A percentile compares a stretch with the other conserved stretches of the same genome.
These are phyloP conservation scores for Colletotrichum horii DNA, from an alignment of 2,329 filamentous ascomycete genomes.

Conservation along the genomic window DNA sequence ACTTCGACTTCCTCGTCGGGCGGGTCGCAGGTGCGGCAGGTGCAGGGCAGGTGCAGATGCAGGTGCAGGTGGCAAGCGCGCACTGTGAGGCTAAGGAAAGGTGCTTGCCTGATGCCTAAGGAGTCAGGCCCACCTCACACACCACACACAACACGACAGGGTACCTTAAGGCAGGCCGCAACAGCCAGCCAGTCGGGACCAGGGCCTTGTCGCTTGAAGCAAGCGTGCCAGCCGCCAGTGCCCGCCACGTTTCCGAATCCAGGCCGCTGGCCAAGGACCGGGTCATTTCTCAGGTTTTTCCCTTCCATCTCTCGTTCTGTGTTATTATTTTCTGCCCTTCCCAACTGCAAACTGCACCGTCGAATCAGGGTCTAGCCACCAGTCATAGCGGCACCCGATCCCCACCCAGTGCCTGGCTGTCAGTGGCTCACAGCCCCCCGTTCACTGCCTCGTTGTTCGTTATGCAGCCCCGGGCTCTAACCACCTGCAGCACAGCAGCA, in stretches of 20 bases:
- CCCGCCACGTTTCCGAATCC: slow-evolving; percentile 20
- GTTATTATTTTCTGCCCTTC: background rate
- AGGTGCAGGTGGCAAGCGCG: background rate
- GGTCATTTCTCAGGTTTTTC: slow-evolving; percentile 10
- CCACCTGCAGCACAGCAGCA: slow-evolving; percentile 5
- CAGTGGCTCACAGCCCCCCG: slow-evolving; percentile 3
- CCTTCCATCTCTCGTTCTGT: background rate
- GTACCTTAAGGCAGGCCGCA: background rate
- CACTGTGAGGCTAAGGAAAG: slow-evolving; percentile 12
- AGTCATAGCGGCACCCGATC: slow-evolving; percentile 5
- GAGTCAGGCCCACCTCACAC: background rate
- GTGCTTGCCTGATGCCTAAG: slow-evolving; percentile 6
- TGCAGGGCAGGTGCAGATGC: background rate
- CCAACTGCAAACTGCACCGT: background rate
- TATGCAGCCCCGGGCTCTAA: slow-evolving; percentile 20
- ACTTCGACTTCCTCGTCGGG: background rate
- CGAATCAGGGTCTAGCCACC: background rate
- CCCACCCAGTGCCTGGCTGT: slow-evolving; percentile 10
- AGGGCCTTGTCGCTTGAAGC: slow-evolving; percentile 7
- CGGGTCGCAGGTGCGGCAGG: background rate
- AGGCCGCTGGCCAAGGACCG: slow-evolving; percentile 3
- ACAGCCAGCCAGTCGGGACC: background rate
- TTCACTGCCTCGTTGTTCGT: slow-evolving; percentile 17
- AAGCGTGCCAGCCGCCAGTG: slow-evolving; percentile 16
- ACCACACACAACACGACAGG: background rate